phyloP scores from a whole-genome alignment of 208 protist genomes.

The Trypanosoma avium region DNA sequence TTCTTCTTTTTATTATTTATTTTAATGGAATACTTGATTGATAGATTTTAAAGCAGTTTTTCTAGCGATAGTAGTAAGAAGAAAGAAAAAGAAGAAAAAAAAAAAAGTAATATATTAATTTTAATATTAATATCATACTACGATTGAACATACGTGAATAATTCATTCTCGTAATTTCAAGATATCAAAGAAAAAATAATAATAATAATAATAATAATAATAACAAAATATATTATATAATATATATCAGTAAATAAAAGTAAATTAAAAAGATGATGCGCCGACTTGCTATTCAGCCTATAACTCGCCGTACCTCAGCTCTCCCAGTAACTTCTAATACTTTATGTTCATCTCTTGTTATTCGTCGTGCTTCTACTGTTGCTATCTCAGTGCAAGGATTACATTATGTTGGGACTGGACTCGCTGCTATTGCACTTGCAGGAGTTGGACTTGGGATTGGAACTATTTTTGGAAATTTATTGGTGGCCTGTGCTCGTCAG shows the following conservation, averaged over 20 bases:
- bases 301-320: too few species aligned
- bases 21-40: too few species aligned
- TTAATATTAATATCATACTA: neutral
- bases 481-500: slow-evolving; percentile 72
- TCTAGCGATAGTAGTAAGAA: neutral
- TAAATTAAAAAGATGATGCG: slow-evolving; percentile 54
- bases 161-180: too few species aligned
- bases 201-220: too few species aligned
- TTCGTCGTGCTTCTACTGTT: slow-evolving; percentile 63
- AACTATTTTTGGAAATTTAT: slow-evolving; percentile 65
- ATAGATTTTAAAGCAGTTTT: too few species aligned
- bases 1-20: too few species aligned
- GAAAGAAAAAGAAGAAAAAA: slow-evolving; percentile 19
- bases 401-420: slow-evolving; percentile 76
- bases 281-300: slow-evolving; percentile 39
- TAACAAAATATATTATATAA: too few species aligned
- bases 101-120: neutral
- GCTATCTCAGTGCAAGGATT: slow-evolving; percentile 70
- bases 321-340: too few species aligned
- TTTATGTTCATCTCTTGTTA: slow-evolving; percentile 38
- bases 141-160: too few species aligned
- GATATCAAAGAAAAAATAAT: too few species aligned
- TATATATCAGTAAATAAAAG: too few species aligned
- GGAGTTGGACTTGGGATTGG: slow-evolving; percentile 41
- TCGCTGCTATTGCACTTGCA: slow-evolving; percentile 71